Conservation (phyloP, 1,284 basidiomycete species). For the Vanrija sp. region DNA sequence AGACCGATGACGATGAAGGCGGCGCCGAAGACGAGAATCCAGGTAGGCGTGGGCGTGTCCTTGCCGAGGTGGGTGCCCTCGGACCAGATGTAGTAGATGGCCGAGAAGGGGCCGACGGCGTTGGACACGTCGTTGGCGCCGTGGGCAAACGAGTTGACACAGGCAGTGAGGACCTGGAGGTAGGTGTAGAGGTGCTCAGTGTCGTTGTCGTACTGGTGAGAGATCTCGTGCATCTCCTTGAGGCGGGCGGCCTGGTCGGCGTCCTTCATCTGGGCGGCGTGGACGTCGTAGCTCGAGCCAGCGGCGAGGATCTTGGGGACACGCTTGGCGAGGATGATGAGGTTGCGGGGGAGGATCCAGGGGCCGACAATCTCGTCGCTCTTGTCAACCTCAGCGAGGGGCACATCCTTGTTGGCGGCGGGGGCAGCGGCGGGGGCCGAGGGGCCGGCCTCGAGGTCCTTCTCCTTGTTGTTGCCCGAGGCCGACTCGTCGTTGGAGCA, state of each 20-base stretch:
- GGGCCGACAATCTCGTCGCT: slow-evolving; percentile 26
- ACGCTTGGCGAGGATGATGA: slow-evolving; percentile 47
- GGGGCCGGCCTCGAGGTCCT: slow-evolving; percentile 1
- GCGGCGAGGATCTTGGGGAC: slow-evolving; percentile 27
- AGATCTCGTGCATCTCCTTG: slow-evolving; percentile 38
- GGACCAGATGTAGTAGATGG: slow-evolving; percentile 49
- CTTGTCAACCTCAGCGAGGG: slow-evolving; percentile 8
- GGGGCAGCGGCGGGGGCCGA: background rate
- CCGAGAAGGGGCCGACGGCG: slow-evolving; percentile 44
- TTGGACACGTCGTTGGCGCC: slow-evolving; percentile 49
- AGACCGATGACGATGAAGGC: slow-evolving; percentile 50
- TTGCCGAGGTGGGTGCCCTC: slow-evolving; percentile 29
- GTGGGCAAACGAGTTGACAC: slow-evolving; percentile 53
- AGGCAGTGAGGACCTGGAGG: slow-evolving; percentile 53
- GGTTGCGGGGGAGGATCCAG: slow-evolving; percentile 46
- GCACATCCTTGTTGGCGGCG: background rate
- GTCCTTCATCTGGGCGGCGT: slow-evolving; percentile 37
- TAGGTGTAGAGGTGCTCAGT: slow-evolving; percentile 54
- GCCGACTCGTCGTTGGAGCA: background rate
- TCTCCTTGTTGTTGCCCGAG: slow-evolving; percentile 15
- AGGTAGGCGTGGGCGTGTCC: slow-evolving; percentile 47
- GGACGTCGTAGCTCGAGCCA: slow-evolving; percentile 43
- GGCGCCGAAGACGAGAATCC: slow-evolving; percentile 51
- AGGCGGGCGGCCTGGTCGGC: slow-evolving; percentile 1
- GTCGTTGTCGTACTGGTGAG: slow-evolving; percentile 51